Conservation (phyloP, 2,329 filamentous ascomycete species). For the Triangularia setosa region DNA sequence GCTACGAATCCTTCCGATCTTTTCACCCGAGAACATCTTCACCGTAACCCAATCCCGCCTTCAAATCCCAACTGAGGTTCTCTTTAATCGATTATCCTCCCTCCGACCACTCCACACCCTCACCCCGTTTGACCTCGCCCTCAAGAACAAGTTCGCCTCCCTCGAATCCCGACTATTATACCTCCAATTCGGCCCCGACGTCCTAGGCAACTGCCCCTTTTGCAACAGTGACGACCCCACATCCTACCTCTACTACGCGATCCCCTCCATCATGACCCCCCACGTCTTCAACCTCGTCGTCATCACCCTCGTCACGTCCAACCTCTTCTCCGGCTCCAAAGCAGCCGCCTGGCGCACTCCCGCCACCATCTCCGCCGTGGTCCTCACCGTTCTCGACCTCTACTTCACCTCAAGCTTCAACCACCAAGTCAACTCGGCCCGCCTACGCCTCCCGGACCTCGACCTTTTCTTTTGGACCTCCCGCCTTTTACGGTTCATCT, state of each 20-base stretch:
- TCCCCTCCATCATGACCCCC: conserved; percentile 69
- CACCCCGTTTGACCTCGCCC: conserved; percentile 56
- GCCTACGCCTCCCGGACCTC: conserved; percentile 58
- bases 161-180: conserved; percentile 75
- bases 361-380: conserved; percentile 60
- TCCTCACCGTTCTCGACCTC: conserved; percentile 60
- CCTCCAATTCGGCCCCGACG: conserved; percentile 73
- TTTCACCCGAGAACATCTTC: conserved; percentile 81
- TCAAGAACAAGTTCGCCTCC: conserved; percentile 66
- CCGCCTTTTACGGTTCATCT: conserved; percentile 58
- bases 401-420: conserved; percentile 64
- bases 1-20: conserved; percentile 60
- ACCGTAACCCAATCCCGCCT: conserved; percentile 71
- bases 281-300: conserved; percentile 74
- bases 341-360: conserved; percentile 65
- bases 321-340: conserved; percentile 58
- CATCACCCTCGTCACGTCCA: conserved; percentile 70
- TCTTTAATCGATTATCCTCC: conserved; percentile 70
- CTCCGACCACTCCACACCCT: conserved; percentile 47
- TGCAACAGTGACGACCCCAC: conserved; percentile 67
- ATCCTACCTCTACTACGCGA: conserved; percentile 75
- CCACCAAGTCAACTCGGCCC: conserved; percentile 59
- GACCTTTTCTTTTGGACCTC: conserved; percentile 70
- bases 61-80: conserved; percentile 72
- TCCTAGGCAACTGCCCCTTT: conserved; percentile 74